Conservation (phyloP, 768 basidiomycete species). For the Termitomyces sp. region DNA sequence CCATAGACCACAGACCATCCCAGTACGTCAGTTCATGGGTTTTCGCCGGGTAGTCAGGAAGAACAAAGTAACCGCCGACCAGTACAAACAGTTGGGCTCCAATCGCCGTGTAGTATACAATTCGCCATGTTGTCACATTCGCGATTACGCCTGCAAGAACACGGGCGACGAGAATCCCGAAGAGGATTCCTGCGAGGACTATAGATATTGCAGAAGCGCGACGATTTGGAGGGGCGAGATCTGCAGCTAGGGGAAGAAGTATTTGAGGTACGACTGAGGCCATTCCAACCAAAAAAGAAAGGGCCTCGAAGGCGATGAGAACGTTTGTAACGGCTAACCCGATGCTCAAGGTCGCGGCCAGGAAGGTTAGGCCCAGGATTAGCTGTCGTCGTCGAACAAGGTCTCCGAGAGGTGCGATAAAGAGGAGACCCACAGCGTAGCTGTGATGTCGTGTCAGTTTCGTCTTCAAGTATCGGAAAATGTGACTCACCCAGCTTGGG, state of each 20-base stretch:
- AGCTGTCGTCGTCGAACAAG: conserved; percentile 72
- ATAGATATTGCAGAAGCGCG: conserved; percentile 75
- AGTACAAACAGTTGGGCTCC: conserved; percentile 61
- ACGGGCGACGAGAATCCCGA: conserved; percentile 71
- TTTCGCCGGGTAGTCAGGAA: conserved; percentile 86
- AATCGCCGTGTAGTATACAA: conserved; percentile 75
- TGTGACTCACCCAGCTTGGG: conserved; percentile 5
- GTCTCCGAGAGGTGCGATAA: conserved; percentile 82
- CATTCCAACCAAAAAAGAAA: conserved; percentile 69
- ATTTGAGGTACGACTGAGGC: conserved; percentile 74
- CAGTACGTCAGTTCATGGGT: conserved; percentile 59
- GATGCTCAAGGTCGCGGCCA: conserved; percentile 47
- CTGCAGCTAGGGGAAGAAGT: conserved; percentile 72
- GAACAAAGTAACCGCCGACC: conserved; percentile 49
- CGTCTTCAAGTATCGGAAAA: neutral
- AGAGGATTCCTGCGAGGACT: conserved; percentile 59
- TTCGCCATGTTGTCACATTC: conserved; percentile 64
- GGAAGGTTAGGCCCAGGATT: conserved; percentile 42
- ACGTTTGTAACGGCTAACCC: conserved; percentile 61
- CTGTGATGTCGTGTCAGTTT: conserved; percentile 23
- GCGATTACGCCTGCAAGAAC: conserved; percentile 74
- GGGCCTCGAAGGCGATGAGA: conserved; percentile 54
- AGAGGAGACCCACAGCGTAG: conserved; percentile 65
- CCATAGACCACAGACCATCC: conserved; percentile 72
- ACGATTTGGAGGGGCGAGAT: conserved; percentile 70